Percentiles rank a stretch among this genome's conserved stretches.
phyloP scores from a whole-genome alignment of 1,139 yeast genomes.

The Saccharomyces hybrid region DNA sequence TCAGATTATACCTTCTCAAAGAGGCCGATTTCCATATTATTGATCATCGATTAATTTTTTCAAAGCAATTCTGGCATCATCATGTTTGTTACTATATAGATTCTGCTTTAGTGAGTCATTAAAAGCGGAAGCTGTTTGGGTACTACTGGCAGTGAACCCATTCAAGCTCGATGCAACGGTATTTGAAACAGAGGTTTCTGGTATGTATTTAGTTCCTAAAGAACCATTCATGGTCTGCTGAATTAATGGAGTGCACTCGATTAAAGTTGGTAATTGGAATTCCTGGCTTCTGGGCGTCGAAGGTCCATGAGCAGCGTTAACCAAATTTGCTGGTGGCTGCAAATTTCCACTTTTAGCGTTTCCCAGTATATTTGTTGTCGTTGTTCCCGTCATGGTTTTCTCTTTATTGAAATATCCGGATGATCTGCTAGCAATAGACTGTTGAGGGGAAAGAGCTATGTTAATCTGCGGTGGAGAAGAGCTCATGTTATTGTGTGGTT shows the following conservation, averaged over 20 bases:
- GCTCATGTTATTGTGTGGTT: not conserved
- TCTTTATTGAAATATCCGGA: not conserved
- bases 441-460: not conserved
- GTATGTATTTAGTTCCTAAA: slow-evolving; percentile 15
- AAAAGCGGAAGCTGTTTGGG: not conserved
- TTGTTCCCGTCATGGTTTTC: not conserved
- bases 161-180: not conserved
- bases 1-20: not conserved
- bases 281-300: slow-evolving; percentile 17
- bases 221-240: slow-evolving; percentile 30
- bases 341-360: not conserved
- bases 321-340: not conserved
- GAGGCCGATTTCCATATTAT: slow-evolving; percentile 7
- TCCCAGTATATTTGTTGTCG: not conserved
- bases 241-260: slow-evolving; percentile 25
- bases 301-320: slow-evolving; percentile 8
- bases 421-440: not conserved
- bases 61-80: slow-evolving; percentile 28
- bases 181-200: slow-evolving; percentile 3
- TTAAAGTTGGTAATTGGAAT: slow-evolving; percentile 11
- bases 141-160: not conserved
- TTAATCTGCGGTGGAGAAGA: not conserved
- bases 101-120: not conserved
- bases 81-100: slow-evolving; percentile 12
- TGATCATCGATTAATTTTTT: slow-evolving; percentile 24